Evolutionary conservation across 495 filamentous ascomycete species (phyloP).

Genomic region (Talaromyces ruber): DNA sequence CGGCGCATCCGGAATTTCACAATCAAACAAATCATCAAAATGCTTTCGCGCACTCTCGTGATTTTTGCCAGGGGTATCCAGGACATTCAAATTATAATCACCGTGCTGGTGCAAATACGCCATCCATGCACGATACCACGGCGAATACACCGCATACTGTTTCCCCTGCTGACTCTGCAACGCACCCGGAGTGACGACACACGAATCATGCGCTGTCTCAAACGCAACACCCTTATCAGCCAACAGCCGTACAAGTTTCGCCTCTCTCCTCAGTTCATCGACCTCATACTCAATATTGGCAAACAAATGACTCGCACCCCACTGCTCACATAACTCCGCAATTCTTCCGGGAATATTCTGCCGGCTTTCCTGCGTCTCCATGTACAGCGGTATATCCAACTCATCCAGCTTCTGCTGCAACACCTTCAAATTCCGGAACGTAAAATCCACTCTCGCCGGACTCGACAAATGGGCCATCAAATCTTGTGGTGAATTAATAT

Average conservation of each 20-base stretch:
- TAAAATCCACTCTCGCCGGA: slow-evolving; percentile 71
- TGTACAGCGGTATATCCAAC: slow-evolving; percentile 71
- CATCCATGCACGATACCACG: slow-evolving; percentile 75
- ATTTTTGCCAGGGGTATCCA: slow-evolving; percentile 54
- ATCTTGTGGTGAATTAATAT: slow-evolving; percentile 80
- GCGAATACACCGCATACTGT: slow-evolving; percentile 78
- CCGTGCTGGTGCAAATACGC: slow-evolving; percentile 59
- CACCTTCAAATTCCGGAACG: slow-evolving; percentile 55
- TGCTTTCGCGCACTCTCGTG: slow-evolving; percentile 40
- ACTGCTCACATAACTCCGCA: slow-evolving; percentile 58
- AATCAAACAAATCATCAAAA: slow-evolving; percentile 54
- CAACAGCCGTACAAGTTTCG: slow-evolving; percentile 50
- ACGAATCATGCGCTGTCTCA: slow-evolving; percentile 66
- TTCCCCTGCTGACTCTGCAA: slow-evolving; percentile 55
- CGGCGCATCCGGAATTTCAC: slow-evolving; percentile 53
- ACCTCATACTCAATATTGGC: slow-evolving; percentile 54
- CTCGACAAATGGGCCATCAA: slow-evolving; percentile 72
- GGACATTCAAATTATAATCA: slow-evolving; percentile 47
- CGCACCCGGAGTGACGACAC: slow-evolving; percentile 66
- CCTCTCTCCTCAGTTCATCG: slow-evolving; percentile 59
- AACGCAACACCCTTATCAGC: slow-evolving; percentile 54
- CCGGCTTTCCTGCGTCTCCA: slow-evolving; percentile 62
- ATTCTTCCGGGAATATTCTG: slow-evolving; percentile 55
- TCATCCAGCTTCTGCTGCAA: slow-evolving; percentile 58
- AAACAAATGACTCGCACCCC: slow-evolving; percentile 59